A percentile compares a stretch with the other conserved stretches of the same genome.
Conservation (phyloP, 1,284 basidiomycete species). For the Earliella scabrosa region DNA sequence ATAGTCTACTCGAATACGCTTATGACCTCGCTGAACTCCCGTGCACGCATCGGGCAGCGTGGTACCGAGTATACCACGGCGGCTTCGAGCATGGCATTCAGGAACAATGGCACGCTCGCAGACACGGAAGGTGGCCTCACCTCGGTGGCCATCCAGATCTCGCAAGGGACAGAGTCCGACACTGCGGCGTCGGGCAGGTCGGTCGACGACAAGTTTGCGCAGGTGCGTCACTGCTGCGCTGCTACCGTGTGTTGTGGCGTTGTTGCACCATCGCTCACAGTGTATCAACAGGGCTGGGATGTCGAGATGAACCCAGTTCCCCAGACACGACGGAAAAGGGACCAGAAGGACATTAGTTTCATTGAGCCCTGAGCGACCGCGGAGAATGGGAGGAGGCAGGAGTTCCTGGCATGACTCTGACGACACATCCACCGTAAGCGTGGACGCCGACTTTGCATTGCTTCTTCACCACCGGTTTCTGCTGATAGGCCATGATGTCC, state of each 20-base stretch:
- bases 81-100: background rate
- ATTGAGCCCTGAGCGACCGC: too few relatives aligned
- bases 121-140: background rate
- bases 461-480: too few relatives aligned
- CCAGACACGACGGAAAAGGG: too few relatives aligned
- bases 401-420: too few relatives aligned
- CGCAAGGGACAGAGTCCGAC: background rate
- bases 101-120: background rate
- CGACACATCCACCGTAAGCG: too few relatives aligned
- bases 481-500: too few relatives aligned
- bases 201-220: background rate
- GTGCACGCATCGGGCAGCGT: background rate
- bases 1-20: conserved; percentile 11
- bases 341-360: too few relatives aligned
- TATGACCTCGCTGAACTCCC: conserved; percentile 9
- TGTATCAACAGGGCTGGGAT: background rate
- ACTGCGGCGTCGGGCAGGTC: background rate
- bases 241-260: too few relatives aligned
- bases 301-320: conserved; percentile 3
- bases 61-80: background rate
- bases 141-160: background rate
- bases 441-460: too few relatives aligned
- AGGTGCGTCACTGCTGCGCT: background rate
- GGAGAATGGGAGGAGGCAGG: too few relatives aligned
- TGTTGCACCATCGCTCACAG: too few relatives aligned